These are phyloP conservation scores for Hygrophoropsis aurantiaca DNA, from an alignment of 768 basidiomycete species.

Conservation along the genomic window DNA sequence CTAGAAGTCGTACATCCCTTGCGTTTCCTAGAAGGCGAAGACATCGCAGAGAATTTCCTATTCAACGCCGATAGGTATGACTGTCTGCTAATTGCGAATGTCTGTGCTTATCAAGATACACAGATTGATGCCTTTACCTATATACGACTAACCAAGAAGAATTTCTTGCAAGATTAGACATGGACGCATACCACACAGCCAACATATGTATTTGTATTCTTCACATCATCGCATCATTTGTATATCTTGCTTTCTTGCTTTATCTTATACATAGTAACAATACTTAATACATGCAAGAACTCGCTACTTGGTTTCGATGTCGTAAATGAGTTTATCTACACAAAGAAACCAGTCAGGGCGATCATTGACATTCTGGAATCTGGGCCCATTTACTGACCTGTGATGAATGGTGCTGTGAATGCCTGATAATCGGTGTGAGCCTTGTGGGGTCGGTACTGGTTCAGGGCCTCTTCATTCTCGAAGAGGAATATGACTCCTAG, in stretches of 20 bases:
- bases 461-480: conserved; percentile 8
- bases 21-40: conserved; percentile 91
- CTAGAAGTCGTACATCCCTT: conserved; percentile 77
- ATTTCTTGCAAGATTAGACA: not conserved
- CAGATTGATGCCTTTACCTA: conserved; percentile 69
- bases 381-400: conserved; percentile 4
- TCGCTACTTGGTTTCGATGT: not conserved
- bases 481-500: conserved; percentile 12
- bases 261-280: not conserved
- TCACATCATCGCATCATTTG: not conserved
- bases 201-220: not conserved
- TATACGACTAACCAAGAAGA: conserved; percentile 51
- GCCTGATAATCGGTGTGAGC: conserved; percentile 7
- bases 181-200: not conserved
- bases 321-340: conserved; percentile 5
- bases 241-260: not conserved
- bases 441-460: conserved; percentile 5
- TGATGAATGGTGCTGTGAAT: not conserved
- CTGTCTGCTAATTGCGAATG: not conserved
- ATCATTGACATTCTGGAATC: not conserved
- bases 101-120: conserved; percentile 23
- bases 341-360: not conserved
- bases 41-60: conserved; percentile 87
- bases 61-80: conserved; percentile 83
- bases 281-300: not conserved